Percentiles rank a stretch among this genome's conserved stretches.
Conservation (phyloP, 2,329 filamentous ascomycete genomes). For the Alternaria metachromatica region DNA sequence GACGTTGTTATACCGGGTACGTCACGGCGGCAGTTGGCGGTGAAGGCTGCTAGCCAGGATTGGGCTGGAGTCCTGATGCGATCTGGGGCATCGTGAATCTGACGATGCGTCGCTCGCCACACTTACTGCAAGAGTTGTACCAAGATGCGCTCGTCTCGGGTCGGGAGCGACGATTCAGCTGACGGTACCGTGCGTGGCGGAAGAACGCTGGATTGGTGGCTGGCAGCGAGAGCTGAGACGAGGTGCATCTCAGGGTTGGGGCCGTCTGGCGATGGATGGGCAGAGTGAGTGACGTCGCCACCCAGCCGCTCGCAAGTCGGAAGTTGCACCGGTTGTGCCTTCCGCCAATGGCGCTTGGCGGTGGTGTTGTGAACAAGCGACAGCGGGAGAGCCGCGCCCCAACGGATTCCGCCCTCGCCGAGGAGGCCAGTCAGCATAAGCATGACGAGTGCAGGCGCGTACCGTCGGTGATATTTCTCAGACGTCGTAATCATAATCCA, state of each 20-base stretch:
- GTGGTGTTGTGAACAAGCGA: conserved; percentile 8
- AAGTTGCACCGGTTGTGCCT: conserved; percentile 18
- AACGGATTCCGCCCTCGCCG: conserved; percentile 15
- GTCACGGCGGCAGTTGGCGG: conserved; percentile 6
- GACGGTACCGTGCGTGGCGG: neutral
- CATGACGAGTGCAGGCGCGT: conserved; percentile 10
- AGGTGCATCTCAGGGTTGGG: neutral
- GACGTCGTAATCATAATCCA: neutral
- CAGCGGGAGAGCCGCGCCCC: conserved; percentile 20
- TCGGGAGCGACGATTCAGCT: conserved; percentile 4
- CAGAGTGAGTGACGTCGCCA: conserved; percentile 20
- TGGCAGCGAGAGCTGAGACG: neutral
- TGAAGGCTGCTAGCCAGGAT: conserved; percentile 20
- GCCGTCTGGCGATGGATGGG: neutral
- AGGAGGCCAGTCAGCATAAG: conserved; percentile 9
- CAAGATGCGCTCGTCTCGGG: neutral
- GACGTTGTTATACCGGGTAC: conserved; percentile 1
- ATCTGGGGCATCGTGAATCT: conserved; percentile 9
- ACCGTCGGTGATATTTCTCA: neutral
- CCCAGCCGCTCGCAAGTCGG: conserved; percentile 10
- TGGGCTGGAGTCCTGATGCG: conserved; percentile 16
- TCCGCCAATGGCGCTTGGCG: conserved; percentile 23
- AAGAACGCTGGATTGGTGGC: neutral
- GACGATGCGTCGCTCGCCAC: conserved; percentile 23
- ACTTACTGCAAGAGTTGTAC: conserved; percentile 22